Percentiles rank a stretch among this genome's conserved stretches.
These are phyloP conservation scores for Cutaneotrichosporon sp. DNA, from an alignment of 1,284 basidiomycete species.

Conservation along the genomic window DNA sequence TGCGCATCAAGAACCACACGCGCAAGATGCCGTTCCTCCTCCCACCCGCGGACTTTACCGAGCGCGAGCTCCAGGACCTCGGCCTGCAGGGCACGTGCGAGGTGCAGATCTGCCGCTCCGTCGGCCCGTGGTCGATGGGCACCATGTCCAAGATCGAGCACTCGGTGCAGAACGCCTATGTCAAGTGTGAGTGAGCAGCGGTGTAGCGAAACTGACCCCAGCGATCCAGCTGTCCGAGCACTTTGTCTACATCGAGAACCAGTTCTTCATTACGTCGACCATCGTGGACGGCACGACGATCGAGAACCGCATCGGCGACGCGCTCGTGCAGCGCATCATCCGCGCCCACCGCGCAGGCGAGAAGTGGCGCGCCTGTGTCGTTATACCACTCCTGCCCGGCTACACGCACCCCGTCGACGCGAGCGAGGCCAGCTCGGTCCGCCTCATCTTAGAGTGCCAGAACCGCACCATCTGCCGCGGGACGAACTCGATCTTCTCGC, in stretches of 20 bases:
- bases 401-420: conserved; percentile 94
- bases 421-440: conserved; percentile 87
- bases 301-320: conserved; percentile 94
- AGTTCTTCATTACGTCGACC: conserved; percentile 98
- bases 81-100: conserved; percentile 95
- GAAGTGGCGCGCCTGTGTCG: conserved; percentile 88
- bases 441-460: conserved; percentile 91
- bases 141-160: conserved; percentile 82
- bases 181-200: conserved; percentile 66
- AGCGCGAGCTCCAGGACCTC: conserved; percentile 74
- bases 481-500: conserved; percentile 86
- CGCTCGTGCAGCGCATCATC: conserved; percentile 87
- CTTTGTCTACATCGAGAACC: conserved; percentile 73
- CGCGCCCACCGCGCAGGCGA: conserved; percentile 79
- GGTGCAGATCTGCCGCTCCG: conserved; percentile 92
- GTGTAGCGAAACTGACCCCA: conserved; percentile 43
- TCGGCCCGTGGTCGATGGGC: conserved; percentile 95
- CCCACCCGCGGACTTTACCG: conserved; percentile 89
- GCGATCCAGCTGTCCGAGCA: conserved; percentile 90
- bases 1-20: conserved; percentile 93
- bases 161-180: conserved; percentile 93
- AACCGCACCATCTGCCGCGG: conserved; percentile 87
- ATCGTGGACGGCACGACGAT: conserved; percentile 80
- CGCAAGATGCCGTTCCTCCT: conserved; percentile 90
- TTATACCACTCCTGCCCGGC: conserved; percentile 90